Evolutionary conservation across 2,329 filamentous ascomycete species (phyloP).

Genomic region (Cordyceps tenuipes): DNA sequence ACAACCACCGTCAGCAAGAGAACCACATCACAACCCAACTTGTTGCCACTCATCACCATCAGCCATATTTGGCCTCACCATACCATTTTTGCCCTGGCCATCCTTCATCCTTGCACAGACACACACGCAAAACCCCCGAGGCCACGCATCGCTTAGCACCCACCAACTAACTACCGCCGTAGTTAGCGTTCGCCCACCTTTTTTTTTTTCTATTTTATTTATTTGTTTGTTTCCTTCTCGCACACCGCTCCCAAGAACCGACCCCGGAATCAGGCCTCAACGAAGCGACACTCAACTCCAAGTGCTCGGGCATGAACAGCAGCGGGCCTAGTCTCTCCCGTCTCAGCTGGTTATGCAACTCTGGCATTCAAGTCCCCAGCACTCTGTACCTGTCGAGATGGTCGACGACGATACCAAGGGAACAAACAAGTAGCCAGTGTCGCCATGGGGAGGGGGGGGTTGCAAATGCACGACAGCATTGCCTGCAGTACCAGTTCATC

Average conservation of each 20-base stretch:
- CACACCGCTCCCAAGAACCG: constrained; percentile 13
- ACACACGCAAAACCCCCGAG: neutral
- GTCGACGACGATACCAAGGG: neutral
- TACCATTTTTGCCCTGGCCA: neutral
- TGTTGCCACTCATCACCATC: neutral
- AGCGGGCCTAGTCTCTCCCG: too few species aligned
- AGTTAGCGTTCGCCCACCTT: neutral
- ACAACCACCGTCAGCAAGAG: too few species aligned
- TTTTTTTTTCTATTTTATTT: too few species aligned
- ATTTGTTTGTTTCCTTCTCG: neutral
- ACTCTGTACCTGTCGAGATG: neutral
- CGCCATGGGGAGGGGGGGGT: too few species aligned
- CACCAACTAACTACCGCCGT: too few species aligned
- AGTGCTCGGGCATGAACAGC: too few species aligned
- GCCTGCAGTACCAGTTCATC: constrained; percentile 3
- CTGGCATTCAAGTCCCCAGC: too few species aligned
- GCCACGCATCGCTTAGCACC: neutral
- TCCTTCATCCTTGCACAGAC: neutral
- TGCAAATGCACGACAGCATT: neutral
- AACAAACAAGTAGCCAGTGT: neutral
- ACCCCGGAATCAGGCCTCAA: neutral
- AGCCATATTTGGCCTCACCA: neutral
- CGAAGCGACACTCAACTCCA: neutral
- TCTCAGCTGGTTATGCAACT: too few species aligned
- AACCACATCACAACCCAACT: neutral